Percentiles rank a stretch among this genome's conserved stretches.
phyloP scores from a whole-genome alignment of 805 yeast genomes.

The Sporopachydermia lactativora region DNA sequence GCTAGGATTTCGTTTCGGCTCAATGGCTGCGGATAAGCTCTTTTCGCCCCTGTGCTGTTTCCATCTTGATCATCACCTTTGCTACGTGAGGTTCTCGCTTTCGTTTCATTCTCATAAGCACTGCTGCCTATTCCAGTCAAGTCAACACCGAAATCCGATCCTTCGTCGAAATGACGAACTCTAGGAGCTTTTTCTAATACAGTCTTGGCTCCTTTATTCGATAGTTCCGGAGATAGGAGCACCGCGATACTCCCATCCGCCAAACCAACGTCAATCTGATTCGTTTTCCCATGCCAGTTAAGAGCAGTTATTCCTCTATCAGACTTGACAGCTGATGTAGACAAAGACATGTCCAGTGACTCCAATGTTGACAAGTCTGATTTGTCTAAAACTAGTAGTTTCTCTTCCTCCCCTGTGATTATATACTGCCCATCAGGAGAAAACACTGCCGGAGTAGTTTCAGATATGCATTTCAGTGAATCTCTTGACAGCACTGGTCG shows the following conservation, averaged over 20 bases:
- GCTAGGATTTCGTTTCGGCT: slow-evolving; percentile 4
- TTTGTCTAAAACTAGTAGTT: slow-evolving; percentile 15
- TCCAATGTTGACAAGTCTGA: slow-evolving; percentile 16
- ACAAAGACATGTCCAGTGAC: slow-evolving; percentile 6
- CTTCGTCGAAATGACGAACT: slow-evolving; percentile 19
- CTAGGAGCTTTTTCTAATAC: slow-evolving; percentile 15
- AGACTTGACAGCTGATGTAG: slow-evolving; percentile 4
- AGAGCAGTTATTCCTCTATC: slow-evolving; percentile 6
- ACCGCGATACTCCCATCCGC: slow-evolving; percentile 15
- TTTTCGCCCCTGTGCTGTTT: slow-evolving; percentile 4
- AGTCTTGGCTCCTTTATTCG: slow-evolving; percentile 16
- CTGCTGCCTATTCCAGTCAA: slow-evolving; percentile 16
- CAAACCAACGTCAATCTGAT: slow-evolving; percentile 19
- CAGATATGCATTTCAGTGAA: slow-evolving; percentile 8
- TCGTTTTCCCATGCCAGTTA: slow-evolving; percentile 16
- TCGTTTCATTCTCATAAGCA: slow-evolving; percentile 6
- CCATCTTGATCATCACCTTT: too few relatives aligned
- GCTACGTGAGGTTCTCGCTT: slow-evolving; percentile 3
- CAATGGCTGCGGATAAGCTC: slow-evolving; percentile 11
- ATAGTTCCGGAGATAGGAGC: slow-evolving; percentile 16
- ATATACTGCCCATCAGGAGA: slow-evolving; percentile 16
- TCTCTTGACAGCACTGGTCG: slow-evolving; percentile 11
- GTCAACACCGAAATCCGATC: slow-evolving; percentile 12
- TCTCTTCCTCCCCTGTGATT: slow-evolving; percentile 13
- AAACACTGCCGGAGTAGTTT: slow-evolving; percentile 10